Evolutionary conservation across 192 early-diverging fungal genomes (phyloP), one percentile per base, ranked within the genome.

Genomic region (Linnemannia zychae): DNA sequence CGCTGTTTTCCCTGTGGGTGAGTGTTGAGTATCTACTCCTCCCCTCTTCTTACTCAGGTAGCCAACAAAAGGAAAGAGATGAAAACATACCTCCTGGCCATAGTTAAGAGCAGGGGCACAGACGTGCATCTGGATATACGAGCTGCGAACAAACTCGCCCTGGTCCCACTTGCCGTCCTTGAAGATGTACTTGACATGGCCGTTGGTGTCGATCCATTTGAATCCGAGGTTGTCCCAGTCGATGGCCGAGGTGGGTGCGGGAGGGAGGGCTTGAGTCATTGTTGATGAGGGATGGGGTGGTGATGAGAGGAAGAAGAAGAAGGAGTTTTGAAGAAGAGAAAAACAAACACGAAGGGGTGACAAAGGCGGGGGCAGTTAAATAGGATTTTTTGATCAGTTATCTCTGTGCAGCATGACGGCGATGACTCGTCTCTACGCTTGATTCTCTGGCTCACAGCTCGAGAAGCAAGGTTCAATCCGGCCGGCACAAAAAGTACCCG

Each of bases 221-320:
- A 95, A 95, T 33, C 93, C 93, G 36, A 95, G 88, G 71, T 91
- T 91, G 50, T 76, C 69, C 91, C 92, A 95, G 91, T 95, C 90
- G 82, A 95, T 66, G 40, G 81, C 80, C 60, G 86, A 52, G 20
- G 81, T 76, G 44, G 89, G 89, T 60, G 87, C 65, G 24, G 80
- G 81, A 28, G 82, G 79, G 24, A 75, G 67, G 31, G 31, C 18
- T 38, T 16, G 4, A 15, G 78, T 78, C 75, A 80, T 79, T 50
- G 60, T 47, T 37, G 49, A 9, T 34, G 66, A 36, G 3, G 18
- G 44, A 20, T 18, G 44, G 68, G 7, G 28, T 5, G 31, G 60
- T n/a, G n/a, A n/a, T n/a, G n/a, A n/a, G n/a, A n/a, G n/a, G n/a
- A n/a, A n/a, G n/a, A 3, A 44, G 40, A 44, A 44, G 40, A 44